These are phyloP conservation scores for Russula lepida DNA, from an alignment of 768 basidiomycete genomes.

Conservation along the genomic window DNA sequence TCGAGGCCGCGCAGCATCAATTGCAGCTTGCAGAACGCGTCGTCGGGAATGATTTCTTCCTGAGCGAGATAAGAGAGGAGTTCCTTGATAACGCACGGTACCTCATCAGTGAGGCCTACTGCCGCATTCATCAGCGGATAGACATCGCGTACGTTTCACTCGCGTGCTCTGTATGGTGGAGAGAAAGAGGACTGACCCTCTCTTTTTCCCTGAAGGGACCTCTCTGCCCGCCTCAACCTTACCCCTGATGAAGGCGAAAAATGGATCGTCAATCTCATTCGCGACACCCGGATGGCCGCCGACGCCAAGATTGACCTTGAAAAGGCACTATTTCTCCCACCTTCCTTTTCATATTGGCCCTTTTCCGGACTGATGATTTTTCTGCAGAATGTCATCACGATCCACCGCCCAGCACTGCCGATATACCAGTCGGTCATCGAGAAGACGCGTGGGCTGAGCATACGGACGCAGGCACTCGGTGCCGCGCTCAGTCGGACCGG, in stretches of 20 bases:
- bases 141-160: constrained; percentile 59
- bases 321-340: constrained; percentile 44
- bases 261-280: constrained; percentile 98
- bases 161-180: neutral
- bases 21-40: constrained; percentile 71
- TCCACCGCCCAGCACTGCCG: constrained; percentile 80
- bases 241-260: constrained; percentile 95
- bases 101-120: constrained; percentile 95
- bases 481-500: constrained; percentile 52
- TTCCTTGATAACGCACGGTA: constrained; percentile 96
- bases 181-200: neutral
- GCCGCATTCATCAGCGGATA: constrained; percentile 90
- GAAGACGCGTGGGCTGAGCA: constrained; percentile 84
- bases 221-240: constrained; percentile 88
- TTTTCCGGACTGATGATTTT: constrained; percentile 16
- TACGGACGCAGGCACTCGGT: constrained; percentile 85
- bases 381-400: constrained; percentile 89
- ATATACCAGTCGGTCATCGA: constrained; percentile 94
- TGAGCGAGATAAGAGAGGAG: constrained; percentile 82
- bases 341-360: neutral
- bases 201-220: constrained; percentile 45
- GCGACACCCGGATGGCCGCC: constrained; percentile 92
- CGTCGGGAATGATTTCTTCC: constrained; percentile 89
- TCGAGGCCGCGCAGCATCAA: constrained; percentile 86
- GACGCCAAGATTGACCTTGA: constrained; percentile 98